Conservation (phyloP, 2,329 filamentous ascomycete species). For the Ophiostoma ulmi region DNA sequence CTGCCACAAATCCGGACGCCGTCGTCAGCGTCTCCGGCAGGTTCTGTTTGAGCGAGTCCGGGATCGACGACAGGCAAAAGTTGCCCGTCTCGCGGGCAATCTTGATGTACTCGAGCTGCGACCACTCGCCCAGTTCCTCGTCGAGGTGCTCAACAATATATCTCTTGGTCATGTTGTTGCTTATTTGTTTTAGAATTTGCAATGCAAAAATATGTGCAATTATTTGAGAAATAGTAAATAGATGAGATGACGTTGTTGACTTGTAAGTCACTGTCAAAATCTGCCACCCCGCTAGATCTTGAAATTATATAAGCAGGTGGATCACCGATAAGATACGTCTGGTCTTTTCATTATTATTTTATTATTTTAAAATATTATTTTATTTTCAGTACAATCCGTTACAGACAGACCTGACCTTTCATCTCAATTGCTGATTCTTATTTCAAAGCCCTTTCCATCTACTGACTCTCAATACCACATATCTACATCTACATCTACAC, state of each 20-base stretch:
- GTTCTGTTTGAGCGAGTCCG: constrained; percentile 52
- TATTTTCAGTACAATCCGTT: too few relatives aligned
- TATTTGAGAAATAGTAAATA: too few relatives aligned
- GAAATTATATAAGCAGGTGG: constrained; percentile 19
- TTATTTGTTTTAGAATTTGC: too few relatives aligned
- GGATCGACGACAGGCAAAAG: constrained; percentile 80
- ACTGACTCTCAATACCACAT: neutral
- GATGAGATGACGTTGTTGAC: neutral
- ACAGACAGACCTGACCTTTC: neutral
- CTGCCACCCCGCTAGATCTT: constrained; percentile 12
- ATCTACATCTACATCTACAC: neutral
- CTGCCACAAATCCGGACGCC: constrained; percentile 61
- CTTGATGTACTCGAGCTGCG: constrained; percentile 81
- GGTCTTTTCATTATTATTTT: neutral
- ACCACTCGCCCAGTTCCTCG: constrained; percentile 90
- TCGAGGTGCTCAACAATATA: constrained; percentile 98
- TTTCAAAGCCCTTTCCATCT: neutral
- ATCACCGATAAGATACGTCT: neutral
- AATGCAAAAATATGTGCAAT: too few relatives aligned
- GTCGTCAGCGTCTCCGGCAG: constrained; percentile 54
- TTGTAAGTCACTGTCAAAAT: neutral
- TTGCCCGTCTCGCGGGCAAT: constrained; percentile 77
- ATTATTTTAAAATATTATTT: neutral
- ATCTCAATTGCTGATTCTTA: neutral
- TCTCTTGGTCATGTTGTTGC: constrained; percentile 48